Base-by-base conservation (phyloP, 495 filamentous ascomycete species). In the Amorphotheca resinae region DNA sequence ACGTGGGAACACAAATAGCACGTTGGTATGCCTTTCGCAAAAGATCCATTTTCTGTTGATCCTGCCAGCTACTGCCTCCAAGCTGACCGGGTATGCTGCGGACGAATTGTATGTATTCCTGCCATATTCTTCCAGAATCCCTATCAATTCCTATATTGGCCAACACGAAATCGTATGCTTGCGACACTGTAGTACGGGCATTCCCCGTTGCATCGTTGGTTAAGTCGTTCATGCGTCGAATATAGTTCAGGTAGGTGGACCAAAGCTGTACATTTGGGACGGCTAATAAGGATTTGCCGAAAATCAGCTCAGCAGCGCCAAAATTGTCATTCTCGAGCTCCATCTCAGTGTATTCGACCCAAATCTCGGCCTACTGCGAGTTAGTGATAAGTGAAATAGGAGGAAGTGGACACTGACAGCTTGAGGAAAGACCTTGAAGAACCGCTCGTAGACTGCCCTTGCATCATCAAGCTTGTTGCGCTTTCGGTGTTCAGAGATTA, bases 41-140 rank as follows among this genome's bases (percentile, higher is more conserved):
- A 46, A 78, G 60, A 51, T 98, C 91, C 85, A 93, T 93, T 70
- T 98, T 98, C 54, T 96, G 91, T 59, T 85, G 80, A 55, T 95
- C 91, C 57, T 96, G 86, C 91, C 91, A 98, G 14, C 74, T 77
- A 41, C 70, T 77, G 28, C 91, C 93, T 23, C 88, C 88, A 33
- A 87, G 67, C 31, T 69, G 75, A 9, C 93, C 93, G 7, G 93
- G 91, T 0, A 80, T 83, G 38, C 73, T 79, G 51, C 84, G 84
- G 55, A 96, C 71, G 51, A 98, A 95, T 41, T 87, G 74, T 38
- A 96, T 74, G 53, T 96, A 94, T 32, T 96, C 93, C 35, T 75
- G 71, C 91, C 91, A 98, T 42, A 98, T 80, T 26, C 70, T 74
- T 6, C 87, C 88, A n/a, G 84, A 74, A 47, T 94, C 87, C 59